Base-by-base conservation (phyloP, 2,329 filamentous ascomycete species). In the Fusarium scirpi region DNA sequence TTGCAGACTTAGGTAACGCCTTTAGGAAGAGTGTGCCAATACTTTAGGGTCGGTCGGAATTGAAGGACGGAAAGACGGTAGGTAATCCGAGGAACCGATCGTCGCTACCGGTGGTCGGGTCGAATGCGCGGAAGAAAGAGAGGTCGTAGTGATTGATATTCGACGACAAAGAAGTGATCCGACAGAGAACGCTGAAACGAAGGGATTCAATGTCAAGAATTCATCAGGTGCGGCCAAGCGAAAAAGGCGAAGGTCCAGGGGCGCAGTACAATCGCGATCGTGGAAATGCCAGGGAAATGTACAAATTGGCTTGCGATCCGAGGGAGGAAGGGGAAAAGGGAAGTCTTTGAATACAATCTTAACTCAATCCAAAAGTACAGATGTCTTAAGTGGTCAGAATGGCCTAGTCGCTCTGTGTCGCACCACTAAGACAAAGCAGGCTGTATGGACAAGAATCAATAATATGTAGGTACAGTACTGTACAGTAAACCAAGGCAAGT, bases 171-270 rank as follows among this genome's bases (percentile, higher is more conserved):
- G 62, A 56, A 30, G 48, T 54, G 57, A 32, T 67, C 55, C 51
- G 51, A 55, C 46, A 64, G 51, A 48, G 5, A 62, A 58, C 29
- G 53, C 54, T 60, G 57, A 74, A 74, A 74, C 66, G 73, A 74
- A 57, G 15, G 53, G 44, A 49, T 49, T 56, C 48, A 32, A 59
- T 59, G 73, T 74, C 69, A 75, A 74, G 70, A 70, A 66, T 45
- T 66, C 70, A 75, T 74, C 58, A 60, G 69, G 64, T 56, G 62
- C 40, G 22, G 53, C 55, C 27, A 64, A 49, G 43, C 40, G 34
- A 67, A 65, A 49, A 62, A 51, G 51, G 38, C 62, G 53, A 65
- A 53, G 55, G 47, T 46, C 40, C 52, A 64, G 71, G 63, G 61
- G 67, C 61, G 65, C 67, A 62, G 57, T 56, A 46, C 41, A 60